Evolutionary conservation across 2,329 filamentous ascomycete species (phyloP).

Genomic region (Pseudogymnoascus sp.): DNA sequence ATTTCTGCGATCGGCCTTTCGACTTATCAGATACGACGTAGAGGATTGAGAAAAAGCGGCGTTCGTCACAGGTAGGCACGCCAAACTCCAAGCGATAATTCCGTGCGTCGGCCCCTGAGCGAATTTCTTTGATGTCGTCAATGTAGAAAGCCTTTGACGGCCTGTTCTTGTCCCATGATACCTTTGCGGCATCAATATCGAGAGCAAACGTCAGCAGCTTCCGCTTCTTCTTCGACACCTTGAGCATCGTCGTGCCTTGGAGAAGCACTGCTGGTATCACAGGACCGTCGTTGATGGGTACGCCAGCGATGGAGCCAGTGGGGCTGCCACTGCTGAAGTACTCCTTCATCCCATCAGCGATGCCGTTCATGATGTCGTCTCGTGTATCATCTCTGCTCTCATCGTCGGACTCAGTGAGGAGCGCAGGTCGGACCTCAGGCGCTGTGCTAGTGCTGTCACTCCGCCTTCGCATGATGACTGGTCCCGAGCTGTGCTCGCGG

Average conservation of each 20-base stretch:
- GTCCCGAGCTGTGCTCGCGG: slow-evolving; percentile 81
- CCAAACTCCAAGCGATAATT: slow-evolving; percentile 84
- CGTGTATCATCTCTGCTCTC: slow-evolving; percentile 44
- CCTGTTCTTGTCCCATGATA: slow-evolving; percentile 76
- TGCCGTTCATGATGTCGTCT: slow-evolving; percentile 38
- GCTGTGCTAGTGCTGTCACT: slow-evolving; percentile 80
- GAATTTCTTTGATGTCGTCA: slow-evolving; percentile 89
- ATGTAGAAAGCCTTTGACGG: slow-evolving; percentile 83
- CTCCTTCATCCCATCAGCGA: slow-evolving; percentile 39
- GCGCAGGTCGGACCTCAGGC: slow-evolving; percentile 37
- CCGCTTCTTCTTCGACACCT: slow-evolving; percentile 77
- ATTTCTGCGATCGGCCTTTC: slow-evolving; percentile 63
- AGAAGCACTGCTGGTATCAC: slow-evolving; percentile 71
- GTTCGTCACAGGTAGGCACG: slow-evolving; percentile 57
- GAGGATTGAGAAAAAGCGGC: slow-evolving; percentile 81
- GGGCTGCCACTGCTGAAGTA: slow-evolving; percentile 41
- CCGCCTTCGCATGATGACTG: slow-evolving; percentile 75
- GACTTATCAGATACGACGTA: slow-evolving; percentile 73
- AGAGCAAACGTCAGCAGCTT: slow-evolving; percentile 66
- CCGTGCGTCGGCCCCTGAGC: slow-evolving; percentile 72
- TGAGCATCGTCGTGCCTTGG: slow-evolving; percentile 68
- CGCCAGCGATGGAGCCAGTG: slow-evolving; percentile 39
- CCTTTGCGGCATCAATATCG: slow-evolving; percentile 75
- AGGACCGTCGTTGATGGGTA: slow-evolving; percentile 48
- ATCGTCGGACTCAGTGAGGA: slow-evolving; percentile 49